These are phyloP conservation scores for Fusarium liriodendri DNA, from an alignment of 2,329 filamentous ascomycete species.

Conservation along the genomic window DNA sequence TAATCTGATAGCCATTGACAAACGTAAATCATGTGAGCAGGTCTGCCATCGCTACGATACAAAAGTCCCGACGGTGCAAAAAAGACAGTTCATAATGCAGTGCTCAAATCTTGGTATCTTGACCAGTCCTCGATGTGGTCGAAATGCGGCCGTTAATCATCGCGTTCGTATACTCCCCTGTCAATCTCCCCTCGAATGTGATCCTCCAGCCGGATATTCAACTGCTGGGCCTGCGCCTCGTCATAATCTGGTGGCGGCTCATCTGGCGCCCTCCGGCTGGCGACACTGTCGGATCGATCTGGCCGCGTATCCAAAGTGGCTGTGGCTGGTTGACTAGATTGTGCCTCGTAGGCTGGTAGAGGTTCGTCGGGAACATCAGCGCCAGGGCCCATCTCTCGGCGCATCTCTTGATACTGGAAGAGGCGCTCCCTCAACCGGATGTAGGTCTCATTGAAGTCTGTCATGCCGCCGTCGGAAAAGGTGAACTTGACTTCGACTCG, in stretches of 20 bases:
- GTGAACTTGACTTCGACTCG: constrained; percentile 85
- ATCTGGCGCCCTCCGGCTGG: constrained; percentile 61
- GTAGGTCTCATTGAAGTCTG: constrained; percentile 86
- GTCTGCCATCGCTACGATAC: constrained; percentile 17
- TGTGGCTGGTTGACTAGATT: constrained; percentile 48
- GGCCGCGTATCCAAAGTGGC: constrained; percentile 39
- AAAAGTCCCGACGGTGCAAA: constrained; percentile 6
- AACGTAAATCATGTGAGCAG: constrained; percentile 3
- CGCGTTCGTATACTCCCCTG: constrained; percentile 54
- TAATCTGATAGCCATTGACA: constrained; percentile 17
- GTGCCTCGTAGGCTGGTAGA: constrained; percentile 85
- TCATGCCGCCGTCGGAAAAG: constrained; percentile 96
- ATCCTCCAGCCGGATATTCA: constrained; percentile 71
- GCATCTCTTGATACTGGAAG: constrained; percentile 81
- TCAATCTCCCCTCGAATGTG: constrained; percentile 81
- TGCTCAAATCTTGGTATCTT: constrained; percentile 39
- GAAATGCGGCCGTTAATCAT: constrained; percentile 38
- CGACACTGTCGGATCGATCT: constrained; percentile 50
- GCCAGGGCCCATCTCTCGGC: constrained; percentile 72
- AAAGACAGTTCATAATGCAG: constrained; percentile 35
- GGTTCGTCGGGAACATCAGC: constrained; percentile 83
- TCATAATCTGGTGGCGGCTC: constrained; percentile 94
- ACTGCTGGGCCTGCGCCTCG: constrained; percentile 81
- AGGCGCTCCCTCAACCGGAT: constrained; percentile 87
- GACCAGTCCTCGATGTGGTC: constrained; percentile 31